A percentile compares a stretch with the other conserved stretches of the same genome.
These are phyloP conservation scores for Lactifluus subvellereus DNA, from an alignment of 768 basidiomycete genomes.

Conservation along the genomic window DNA sequence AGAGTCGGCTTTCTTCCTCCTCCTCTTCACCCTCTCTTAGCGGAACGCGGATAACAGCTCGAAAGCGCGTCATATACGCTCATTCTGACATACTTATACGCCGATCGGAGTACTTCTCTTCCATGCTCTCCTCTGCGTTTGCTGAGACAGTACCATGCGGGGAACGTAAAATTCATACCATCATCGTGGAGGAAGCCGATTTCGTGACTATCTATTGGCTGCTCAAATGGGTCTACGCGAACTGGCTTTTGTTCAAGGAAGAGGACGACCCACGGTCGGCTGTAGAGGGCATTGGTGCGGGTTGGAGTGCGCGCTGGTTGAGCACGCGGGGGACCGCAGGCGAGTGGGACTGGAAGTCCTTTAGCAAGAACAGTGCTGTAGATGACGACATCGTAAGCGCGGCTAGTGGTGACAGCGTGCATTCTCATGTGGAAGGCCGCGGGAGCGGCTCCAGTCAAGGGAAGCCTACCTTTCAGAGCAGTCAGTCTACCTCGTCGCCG, in stretches of 20 bases:
- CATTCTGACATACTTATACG: conserved; percentile 70
- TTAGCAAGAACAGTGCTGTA: conserved; percentile 34
- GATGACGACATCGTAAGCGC: conserved; percentile 45
- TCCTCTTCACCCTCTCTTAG: conserved; percentile 40
- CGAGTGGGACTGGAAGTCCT: conserved; percentile 71
- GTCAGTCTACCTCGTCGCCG: not conserved
- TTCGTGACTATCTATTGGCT: conserved; percentile 77
- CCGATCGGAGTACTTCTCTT: conserved; percentile 75
- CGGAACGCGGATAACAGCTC: conserved; percentile 44
- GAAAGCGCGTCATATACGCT: conserved; percentile 71
- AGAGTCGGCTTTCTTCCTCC: conserved; percentile 38
- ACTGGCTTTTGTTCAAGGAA: conserved; percentile 66
- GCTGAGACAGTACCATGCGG: conserved; percentile 47
- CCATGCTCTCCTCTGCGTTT: conserved; percentile 67
- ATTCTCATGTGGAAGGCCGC: conserved; percentile 23
- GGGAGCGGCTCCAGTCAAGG: conserved; percentile 21
- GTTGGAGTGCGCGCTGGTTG: conserved; percentile 59
- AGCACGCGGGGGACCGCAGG: conserved; percentile 36
- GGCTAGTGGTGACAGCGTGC: conserved; percentile 46
- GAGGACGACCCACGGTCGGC: conserved; percentile 62
- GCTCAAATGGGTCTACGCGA: conserved; percentile 68
- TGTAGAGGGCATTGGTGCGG: conserved; percentile 61
- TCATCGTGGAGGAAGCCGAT: conserved; percentile 74
- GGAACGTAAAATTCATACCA: conserved; percentile 53
- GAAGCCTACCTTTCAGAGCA: conserved; percentile 19